Evolutionary conservation across 176 grass and related monocot genomes (phyloP).

Genomic region (Ampelocalamus luodianensis): DNA sequence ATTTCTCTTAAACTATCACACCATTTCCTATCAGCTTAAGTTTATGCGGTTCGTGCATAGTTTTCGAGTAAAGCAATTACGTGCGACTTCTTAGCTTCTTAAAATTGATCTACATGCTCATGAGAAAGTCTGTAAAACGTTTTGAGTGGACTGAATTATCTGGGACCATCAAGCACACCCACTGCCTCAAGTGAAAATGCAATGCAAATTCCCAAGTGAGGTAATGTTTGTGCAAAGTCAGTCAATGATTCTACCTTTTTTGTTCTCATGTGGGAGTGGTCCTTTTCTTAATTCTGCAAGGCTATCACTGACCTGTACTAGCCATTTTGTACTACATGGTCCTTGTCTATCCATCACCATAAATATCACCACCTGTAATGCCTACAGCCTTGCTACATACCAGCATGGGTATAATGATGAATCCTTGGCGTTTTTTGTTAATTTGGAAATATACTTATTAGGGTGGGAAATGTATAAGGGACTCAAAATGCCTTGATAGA

Average conservation of each 20-base stretch:
- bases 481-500: no score
- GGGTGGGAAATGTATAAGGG: not conserved
- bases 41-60: not conserved
- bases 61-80: not conserved
- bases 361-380: slow-evolving; percentile 22
- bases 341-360: slow-evolving; percentile 20
- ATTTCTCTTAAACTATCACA: not conserved
- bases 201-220: not conserved
- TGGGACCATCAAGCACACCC: not conserved
- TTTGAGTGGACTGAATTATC: not conserved
- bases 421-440: not conserved
- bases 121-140: not conserved
- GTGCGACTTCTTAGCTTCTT: not conserved
- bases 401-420: not conserved
- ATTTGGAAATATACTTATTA: not conserved
- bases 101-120: not conserved
- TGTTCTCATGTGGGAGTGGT: slow-evolving; percentile 27
- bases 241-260: slow-evolving; percentile 36
- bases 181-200: slow-evolving; percentile 20
- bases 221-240: slow-evolving; percentile 9
- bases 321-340: slow-evolving; percentile 32
- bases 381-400: not conserved
- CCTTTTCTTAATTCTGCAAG: slow-evolving; percentile 1
- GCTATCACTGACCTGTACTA: slow-evolving; percentile 26
- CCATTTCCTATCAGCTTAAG: not conserved